Conservation (phyloP, 2,329 filamentous ascomycete species). For the Decorospora gaudefroyi region DNA sequence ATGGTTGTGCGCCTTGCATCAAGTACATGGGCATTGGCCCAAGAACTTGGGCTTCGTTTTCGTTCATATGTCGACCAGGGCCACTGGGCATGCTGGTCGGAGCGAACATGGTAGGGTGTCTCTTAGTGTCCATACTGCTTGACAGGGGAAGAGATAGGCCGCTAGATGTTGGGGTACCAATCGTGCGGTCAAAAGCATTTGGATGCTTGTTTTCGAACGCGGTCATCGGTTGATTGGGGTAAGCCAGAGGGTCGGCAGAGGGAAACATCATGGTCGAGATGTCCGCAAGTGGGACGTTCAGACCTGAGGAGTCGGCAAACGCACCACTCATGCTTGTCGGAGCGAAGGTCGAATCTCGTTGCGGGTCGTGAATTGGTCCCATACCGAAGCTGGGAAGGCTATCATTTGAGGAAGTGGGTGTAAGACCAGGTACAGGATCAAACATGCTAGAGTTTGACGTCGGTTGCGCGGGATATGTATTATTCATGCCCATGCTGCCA, state of each 20-base stretch:
- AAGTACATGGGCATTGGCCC: slow-evolving; percentile 73
- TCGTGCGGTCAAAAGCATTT: slow-evolving; percentile 30
- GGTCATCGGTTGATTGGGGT: slow-evolving; percentile 75
- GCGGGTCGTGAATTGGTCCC: slow-evolving; percentile 25
- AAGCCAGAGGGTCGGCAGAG: slow-evolving; percentile 75
- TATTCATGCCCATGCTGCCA: slow-evolving; percentile 35
- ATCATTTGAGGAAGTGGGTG: slow-evolving; percentile 41
- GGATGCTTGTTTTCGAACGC: slow-evolving; percentile 54
- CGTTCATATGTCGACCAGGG: slow-evolving; percentile 41
- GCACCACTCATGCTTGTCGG: slow-evolving; percentile 38
- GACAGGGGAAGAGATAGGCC: slow-evolving; percentile 7
- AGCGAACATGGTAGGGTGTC: slow-evolving; percentile 30
- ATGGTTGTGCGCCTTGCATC: slow-evolving; percentile 55
- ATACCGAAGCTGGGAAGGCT: slow-evolving; percentile 36
- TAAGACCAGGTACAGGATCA: slow-evolving; percentile 40
- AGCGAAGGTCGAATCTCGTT: slow-evolving; percentile 39
- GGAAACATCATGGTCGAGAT: slow-evolving; percentile 81
- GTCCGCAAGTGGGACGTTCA: slow-evolving; percentile 63
- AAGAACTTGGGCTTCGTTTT: slow-evolving; percentile 74
- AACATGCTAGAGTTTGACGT: slow-evolving; percentile 37
- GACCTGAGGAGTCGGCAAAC: slow-evolving; percentile 35
- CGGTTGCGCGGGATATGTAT: slow-evolving; percentile 33
- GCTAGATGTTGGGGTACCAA: slow-evolving; percentile 5
- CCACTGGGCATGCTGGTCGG: slow-evolving; percentile 26
- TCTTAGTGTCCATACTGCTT: slow-evolving; percentile 33